Base-by-base conservation (phyloP, 495 filamentous ascomycete genomes). In the Articulospora tetracladia region DNA sequence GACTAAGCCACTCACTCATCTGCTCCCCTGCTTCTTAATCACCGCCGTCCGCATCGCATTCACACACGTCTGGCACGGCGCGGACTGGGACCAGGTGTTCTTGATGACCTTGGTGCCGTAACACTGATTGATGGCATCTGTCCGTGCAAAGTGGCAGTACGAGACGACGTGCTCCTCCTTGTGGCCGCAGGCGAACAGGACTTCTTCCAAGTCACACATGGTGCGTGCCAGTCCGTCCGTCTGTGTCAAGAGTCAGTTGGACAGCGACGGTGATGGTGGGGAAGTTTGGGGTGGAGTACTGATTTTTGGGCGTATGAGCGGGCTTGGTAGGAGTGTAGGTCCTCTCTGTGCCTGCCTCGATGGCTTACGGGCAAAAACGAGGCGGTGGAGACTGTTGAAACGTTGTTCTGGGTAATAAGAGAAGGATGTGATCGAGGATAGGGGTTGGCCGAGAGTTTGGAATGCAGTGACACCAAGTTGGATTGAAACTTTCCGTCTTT, bases 201-300 rank as follows among this genome's bases (percentile, higher is more conserved):
- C 84, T 58, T 80, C 79, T 63, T 90, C 87, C 62, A 74, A 88
- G 64, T 87, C 80, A 66, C 86, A 88, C 85, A 90, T 89, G 12
- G 27, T 73, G 36, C 36, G 28, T 23, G 25, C 22, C 2, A 22
- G 3, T 25, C 6, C 19, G 48, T 23, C 4, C 25, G 11, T n/a
- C 39, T 12, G 8, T 44, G 3, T 7, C 39, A 44, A 44, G 17
- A 44, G 15, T 44, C 15, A 44, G 39, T 44, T n/a, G n/a, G n/a
- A n/a, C n/a, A n/a, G n/a, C n/a, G n/a, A n/a, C n/a, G n/a, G n/a
- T n/a, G n/a, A n/a, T n/a, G n/a, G n/a, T n/a, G n/a, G n/a, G n/a
- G n/a, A n/a, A n/a, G 11, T 44, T 44, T 3, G 39, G 39, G 17
- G 4, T 32, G 39, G 4, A 19, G 39, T 44, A 44, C 39, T 17